These are phyloP conservation scores for Corynespora cassiicola DNA, from an alignment of 2,329 filamentous ascomycete species.

Conservation along the genomic window DNA sequence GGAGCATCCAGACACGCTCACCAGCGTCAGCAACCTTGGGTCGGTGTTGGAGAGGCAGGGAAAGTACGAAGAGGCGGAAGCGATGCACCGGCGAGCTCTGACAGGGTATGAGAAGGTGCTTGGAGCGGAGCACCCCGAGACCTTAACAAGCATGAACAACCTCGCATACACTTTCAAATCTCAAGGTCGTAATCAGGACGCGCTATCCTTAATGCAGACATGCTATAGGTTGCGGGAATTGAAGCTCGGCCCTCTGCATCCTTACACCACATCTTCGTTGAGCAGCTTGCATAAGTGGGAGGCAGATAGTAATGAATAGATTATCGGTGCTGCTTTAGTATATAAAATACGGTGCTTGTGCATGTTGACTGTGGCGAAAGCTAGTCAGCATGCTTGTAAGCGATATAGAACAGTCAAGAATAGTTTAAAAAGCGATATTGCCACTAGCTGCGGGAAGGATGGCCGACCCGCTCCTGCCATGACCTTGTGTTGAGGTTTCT, in stretches of 20 bases:
- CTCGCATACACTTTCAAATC: slow-evolving; percentile 9
- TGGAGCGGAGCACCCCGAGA: slow-evolving; percentile 8
- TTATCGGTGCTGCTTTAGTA: too few relatives aligned
- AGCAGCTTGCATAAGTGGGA: slow-evolving; percentile 5
- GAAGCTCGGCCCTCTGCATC: slow-evolving; percentile 7
- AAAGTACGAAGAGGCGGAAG: slow-evolving; percentile 5
- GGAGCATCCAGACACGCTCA: too few relatives aligned
- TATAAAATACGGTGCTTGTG: too few relatives aligned
- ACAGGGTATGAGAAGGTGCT: too few relatives aligned
- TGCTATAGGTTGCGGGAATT: slow-evolving; percentile 4
- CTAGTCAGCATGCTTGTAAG: neutral
- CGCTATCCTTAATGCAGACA: slow-evolving; percentile 5
- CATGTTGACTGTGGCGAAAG: neutral
- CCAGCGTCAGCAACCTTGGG: slow-evolving; percentile 1
- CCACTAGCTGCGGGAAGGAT: neutral
- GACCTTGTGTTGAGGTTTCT: too few relatives aligned
- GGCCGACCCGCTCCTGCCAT: neutral
- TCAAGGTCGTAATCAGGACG: slow-evolving; percentile 1
- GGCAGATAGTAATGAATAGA: too few relatives aligned
- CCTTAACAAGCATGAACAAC: slow-evolving; percentile 10
- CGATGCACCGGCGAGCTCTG: too few relatives aligned
- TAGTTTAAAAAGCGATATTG: too few relatives aligned
- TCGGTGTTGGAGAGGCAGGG: slow-evolving; percentile 3
- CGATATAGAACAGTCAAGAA: too few relatives aligned
- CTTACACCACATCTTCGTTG: slow-evolving; percentile 8